Evolutionary conservation across 768 basidiomycete species (phyloP), one percentile per base, ranked within the genome.

Genomic region (Mrakia hoshinonis): DNA sequence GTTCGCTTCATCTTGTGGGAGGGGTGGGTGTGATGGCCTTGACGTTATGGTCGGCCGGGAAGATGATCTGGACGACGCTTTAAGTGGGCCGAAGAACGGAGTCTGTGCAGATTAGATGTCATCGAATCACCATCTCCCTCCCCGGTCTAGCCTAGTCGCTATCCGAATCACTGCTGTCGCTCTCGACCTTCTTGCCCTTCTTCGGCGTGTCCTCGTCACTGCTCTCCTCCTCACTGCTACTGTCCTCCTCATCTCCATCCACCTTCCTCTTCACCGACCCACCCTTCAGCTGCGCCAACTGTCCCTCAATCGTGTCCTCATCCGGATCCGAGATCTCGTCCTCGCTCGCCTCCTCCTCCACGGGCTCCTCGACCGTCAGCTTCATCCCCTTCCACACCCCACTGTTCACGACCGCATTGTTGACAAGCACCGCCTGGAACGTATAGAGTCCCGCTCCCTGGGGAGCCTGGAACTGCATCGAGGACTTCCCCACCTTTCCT

Each of bases 261-360:
- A 91, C 63, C 34, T 64, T 75, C 92, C 80, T 48, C 84, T 92
- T 96, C 72, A 95, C 91, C 26, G 85, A 75, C 4, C 87, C 89
- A 4, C 94, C 94, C 54, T 90, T 87, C 91, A 99, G 92, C 54
- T 87, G 87, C 6, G 94, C 93, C 91, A 98, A 95, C 82, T 99
- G 96, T 10, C 96, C 96, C 5, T 93, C 96, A 64, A 98, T 81
- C 31, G 89, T 85, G 79, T 98, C 96, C 79, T 98, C 96, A 36
- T 98, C 96, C 0, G 96, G 96, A 62, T 98, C 96, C 0, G 93
- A 96, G 74, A 98, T 99, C 72, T 96, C 94, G 77, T 97, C 93
- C 46, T 95, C 94, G 26, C 81, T 81, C 36, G 73, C 54, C 15
- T 81, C 84, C 69, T 84, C 81, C 13, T 78, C 82, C 22, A 87